Evolutionary conservation across 2,329 filamentous ascomycete genomes (phyloP).

Genomic region (Aspergillus sp.): DNA sequence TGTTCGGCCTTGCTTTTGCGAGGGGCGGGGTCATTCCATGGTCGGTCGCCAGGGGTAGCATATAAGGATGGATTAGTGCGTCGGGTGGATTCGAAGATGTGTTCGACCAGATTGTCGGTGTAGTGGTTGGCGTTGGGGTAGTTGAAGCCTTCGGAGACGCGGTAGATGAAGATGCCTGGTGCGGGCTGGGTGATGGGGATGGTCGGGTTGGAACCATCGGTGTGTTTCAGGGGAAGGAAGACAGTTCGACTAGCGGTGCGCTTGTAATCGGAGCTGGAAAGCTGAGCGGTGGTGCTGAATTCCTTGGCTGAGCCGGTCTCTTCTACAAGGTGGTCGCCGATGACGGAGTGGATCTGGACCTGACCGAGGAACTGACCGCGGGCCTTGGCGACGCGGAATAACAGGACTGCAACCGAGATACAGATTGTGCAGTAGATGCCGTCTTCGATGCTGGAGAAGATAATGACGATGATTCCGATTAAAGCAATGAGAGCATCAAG

Average conservation of each 20-base stretch:
- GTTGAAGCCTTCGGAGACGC: constrained; percentile 92
- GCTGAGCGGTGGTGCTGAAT: constrained; percentile 45
- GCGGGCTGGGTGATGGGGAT: constrained; percentile 77
- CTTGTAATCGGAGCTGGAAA: constrained; percentile 34
- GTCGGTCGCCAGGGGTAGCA: constrained; percentile 69
- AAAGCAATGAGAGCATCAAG: constrained; percentile 91
- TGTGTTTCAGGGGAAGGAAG: constrained; percentile 82
- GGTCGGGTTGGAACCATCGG: constrained; percentile 86
- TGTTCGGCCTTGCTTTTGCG: constrained; percentile 47
- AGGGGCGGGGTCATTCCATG: constrained; percentile 91
- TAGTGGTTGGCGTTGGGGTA: constrained; percentile 93
- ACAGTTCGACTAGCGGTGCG: constrained; percentile 67
- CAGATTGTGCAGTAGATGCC: constrained; percentile 86
- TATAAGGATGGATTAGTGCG: constrained; percentile 76
- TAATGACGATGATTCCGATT: constrained; percentile 80
- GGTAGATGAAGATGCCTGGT: constrained; percentile 92
- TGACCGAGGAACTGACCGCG: constrained; percentile 80
- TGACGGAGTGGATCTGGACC: constrained; percentile 79
- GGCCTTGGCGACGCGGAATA: constrained; percentile 82
- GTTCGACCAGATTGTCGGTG: constrained; percentile 72
- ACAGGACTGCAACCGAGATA: constrained; percentile 71
- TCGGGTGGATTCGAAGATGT: constrained; percentile 70
- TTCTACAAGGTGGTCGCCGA: constrained; percentile 70
- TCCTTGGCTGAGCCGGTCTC: constrained; percentile 64
- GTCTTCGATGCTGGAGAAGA: constrained; percentile 85